Conservation (phyloP, 305 asterid species). For the Fraxinus floribunda region DNA sequence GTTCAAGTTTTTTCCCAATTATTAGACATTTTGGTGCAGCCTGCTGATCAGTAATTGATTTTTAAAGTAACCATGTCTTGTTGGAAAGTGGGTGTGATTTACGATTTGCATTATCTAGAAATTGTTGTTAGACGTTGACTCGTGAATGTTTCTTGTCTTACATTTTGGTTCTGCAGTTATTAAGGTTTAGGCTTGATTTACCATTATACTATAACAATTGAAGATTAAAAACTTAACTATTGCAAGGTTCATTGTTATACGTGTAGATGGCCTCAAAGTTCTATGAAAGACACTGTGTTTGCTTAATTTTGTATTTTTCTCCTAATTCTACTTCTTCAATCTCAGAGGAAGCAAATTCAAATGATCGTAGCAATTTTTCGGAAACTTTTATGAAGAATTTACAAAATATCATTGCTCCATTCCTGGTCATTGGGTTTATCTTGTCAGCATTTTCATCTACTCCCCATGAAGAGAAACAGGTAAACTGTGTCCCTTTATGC, state of each 20-base stretch:
- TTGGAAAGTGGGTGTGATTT: constrained; percentile 2
- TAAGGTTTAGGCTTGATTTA: constrained; percentile 1
- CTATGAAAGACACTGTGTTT: not conserved
- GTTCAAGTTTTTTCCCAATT: not conserved
- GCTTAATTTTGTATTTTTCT: not conserved
- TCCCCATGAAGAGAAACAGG: constrained; percentile 65
- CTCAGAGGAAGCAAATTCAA: constrained; percentile 67
- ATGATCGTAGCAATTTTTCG: constrained; percentile 32
- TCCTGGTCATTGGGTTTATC: constrained; percentile 45
- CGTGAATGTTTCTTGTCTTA: not conserved
- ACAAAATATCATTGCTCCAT: constrained; percentile 41
- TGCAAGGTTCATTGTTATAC: not conserved
- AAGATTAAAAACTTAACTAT: constrained; percentile 7
- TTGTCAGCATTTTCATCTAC: constrained; percentile 38
- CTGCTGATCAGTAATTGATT: not conserved
- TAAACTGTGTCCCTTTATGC: constrained; percentile 22
- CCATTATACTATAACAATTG: not conserved
- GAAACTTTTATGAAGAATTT: constrained; percentile 31
- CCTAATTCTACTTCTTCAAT: constrained; percentile 19
- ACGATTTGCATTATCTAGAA: not conserved
- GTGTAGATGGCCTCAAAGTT: not conserved
- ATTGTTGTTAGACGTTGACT: not conserved
- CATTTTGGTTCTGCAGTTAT: not conserved
- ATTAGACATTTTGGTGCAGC: not conserved
- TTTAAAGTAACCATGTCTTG: not conserved